Evolutionary conservation across 176 grass and related monocot species (phyloP), one percentile per base, ranked within the genome.

Genomic region (Juncus inflexus): DNA sequence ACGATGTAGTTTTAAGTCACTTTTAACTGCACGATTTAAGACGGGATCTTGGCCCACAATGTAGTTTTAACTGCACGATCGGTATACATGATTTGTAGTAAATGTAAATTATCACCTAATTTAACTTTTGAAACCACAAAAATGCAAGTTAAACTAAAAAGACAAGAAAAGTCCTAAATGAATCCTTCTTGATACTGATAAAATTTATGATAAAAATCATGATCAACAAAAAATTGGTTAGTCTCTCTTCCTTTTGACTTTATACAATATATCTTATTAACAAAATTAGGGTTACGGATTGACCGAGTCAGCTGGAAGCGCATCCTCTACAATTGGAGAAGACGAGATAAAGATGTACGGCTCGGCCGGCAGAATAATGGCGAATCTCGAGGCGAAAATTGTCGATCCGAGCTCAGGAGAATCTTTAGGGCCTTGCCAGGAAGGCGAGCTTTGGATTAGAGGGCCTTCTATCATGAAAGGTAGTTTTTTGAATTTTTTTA

Each of bases 381-480:
- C 90, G 40, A 72, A 86, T 37, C 36, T 77, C 42, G 67, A 89
- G 76, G 85, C 82, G 1, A 95, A 89, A 79, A 95, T 95, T 9
- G 76, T 95, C 14, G 85, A 95, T 36, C 85, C 90, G 12, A 14
- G 59, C 69, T 74, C 79, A 16, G 85, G 85, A 11, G 76, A 89
- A 65, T 78, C 38, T 2, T 73, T 95, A 7, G 81, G 82, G 9
- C 82, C 82, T 3, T 72, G 77, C 41, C 73, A 78, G 51, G 66
- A 37, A 43, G 90, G 85, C 12, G 90, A 95, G 65, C 74, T 95
- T 36, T 89, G 85, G 82, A 1, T 95, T 52, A 42, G 76, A 15
- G 82, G 90, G 2, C 90, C 90, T 3, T 14, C 68, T 8, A 28
- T 86, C 55, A 89, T 95, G 90, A 89, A 83, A 83, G 90, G 90